phyloP scores from a whole-genome alignment of 371 early-diverging fungal genomes.

The Circinella umbellata region DNA sequence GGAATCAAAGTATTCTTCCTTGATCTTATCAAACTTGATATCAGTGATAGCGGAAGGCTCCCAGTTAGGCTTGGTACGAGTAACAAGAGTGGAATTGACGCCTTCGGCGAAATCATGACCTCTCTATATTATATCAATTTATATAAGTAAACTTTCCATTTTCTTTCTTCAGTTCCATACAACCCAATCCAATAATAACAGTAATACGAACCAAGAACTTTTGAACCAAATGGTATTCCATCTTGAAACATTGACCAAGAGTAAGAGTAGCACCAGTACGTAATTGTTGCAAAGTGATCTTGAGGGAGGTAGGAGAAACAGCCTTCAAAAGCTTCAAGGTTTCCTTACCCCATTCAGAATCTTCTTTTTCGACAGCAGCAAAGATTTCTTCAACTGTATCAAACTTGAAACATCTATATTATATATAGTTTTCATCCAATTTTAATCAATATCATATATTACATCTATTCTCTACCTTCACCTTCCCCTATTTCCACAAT shows the following conservation, averaged over 20 bases:
- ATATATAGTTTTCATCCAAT: slow-evolving; percentile 8
- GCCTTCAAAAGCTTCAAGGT: slow-evolving; percentile 68
- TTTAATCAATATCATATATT: too few species aligned
- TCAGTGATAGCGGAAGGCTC: slow-evolving; percentile 62
- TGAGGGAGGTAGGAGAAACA: slow-evolving; percentile 90
- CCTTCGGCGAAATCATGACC: slow-evolving; percentile 91
- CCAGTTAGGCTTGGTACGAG: slow-evolving; percentile 73
- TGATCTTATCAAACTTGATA: slow-evolving; percentile 62
- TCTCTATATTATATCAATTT: slow-evolving; percentile 26
- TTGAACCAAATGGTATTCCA: slow-evolving; percentile 86
- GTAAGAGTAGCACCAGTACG: slow-evolving; percentile 71
- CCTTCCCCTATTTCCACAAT: too few species aligned
- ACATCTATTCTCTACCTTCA: too few species aligned
- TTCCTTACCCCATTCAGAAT: slow-evolving; percentile 69
- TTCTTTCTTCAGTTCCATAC: too few species aligned
- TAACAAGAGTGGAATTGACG: slow-evolving; percentile 78
- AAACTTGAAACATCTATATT: slow-evolving; percentile 62
- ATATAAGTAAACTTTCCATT: too few species aligned
- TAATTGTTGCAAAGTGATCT: slow-evolving; percentile 86
- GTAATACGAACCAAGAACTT: slow-evolving; percentile 67
- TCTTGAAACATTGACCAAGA: slow-evolving; percentile 81
- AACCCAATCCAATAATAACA: neutral
- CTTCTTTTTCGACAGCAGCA: slow-evolving; percentile 74
- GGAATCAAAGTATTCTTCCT: slow-evolving; percentile 62
- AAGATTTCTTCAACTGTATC: slow-evolving; percentile 85